Evolutionary conservation across 495 filamentous ascomycete species (phyloP), one percentile per base, ranked within the genome.

Genomic region (Penicillium canariense): DNA sequence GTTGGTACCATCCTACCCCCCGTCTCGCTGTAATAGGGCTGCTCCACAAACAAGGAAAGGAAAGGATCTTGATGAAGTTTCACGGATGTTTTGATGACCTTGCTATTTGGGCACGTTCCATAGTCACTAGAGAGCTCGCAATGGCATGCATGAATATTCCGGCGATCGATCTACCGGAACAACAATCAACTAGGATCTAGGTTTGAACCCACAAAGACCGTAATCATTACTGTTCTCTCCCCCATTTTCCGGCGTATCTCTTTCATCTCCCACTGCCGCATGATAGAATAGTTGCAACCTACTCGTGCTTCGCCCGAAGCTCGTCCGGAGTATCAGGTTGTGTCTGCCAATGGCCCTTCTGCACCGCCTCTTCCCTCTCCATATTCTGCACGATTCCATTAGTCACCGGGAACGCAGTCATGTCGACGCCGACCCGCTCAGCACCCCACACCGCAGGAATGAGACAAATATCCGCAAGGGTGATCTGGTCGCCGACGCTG

Each of bases 1-100:
- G 68, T 68, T 22, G 89, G 87, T 20, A 77, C 68, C 11, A 77
- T 87, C 52, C 60, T 82, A 44, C 76, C 77, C 5, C 67, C 80
- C 12, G 44, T 72, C 35, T 58, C 69, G 23, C 52, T 71, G 39
- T 64, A 57, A 54, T 38, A 18, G 8, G 8, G 8, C 28, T 30
- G 1, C 6, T 1, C 38, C n/a, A 42, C 3, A 12, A 42, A 18
- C 22, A 15, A 26, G 51, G 31, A 5, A 52, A 23, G 51, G 36
- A 25, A 38, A 11, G 18, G 30, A 23, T 40, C 12, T 42, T 38
- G 40, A 49, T 9, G 45, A 51, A 35, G 5, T 18, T 46, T 3
- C n/a, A 18, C 25, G 26, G 36, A 55, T 43, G 45, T 22, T 51
- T 26, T 45, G 32, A 58, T 54, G 50, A 22, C 40, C 22, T 31